These are phyloP conservation scores for Boletus mariae DNA, from an alignment of 1,284 basidiomycete species.

Conservation along the genomic window DNA sequence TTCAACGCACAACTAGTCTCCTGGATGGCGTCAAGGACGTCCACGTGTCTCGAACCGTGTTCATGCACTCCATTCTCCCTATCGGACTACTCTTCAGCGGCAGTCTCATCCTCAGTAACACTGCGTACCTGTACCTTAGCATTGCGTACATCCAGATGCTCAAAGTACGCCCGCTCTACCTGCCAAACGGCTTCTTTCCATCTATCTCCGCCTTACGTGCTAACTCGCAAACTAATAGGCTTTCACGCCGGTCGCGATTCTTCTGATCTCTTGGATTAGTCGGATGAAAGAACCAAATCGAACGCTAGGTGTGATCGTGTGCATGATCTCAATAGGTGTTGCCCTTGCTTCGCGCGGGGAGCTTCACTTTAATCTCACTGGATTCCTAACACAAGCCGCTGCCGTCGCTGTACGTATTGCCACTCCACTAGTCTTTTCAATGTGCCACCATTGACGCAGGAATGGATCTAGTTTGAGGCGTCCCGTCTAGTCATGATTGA, in stretches of 20 bases:
- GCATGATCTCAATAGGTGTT: conserved; percentile 89
- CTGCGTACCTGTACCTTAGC: conserved; percentile 88
- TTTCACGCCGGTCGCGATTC: conserved; percentile 94
- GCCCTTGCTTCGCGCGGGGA: conserved; percentile 88
- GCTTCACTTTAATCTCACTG: conserved; percentile 78
- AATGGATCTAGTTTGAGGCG: conserved; percentile 66
- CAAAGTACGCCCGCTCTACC: conserved; percentile 54
- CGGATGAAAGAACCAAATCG: conserved; percentile 86
- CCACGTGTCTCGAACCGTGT: conserved; percentile 80
- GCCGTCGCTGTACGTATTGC: conserved; percentile 64
- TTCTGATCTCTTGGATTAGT: conserved; percentile 91
- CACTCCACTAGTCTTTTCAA: background rate
- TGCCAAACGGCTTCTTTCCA: background rate
- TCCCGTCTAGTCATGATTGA: conserved; percentile 96
- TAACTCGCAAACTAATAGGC: conserved; percentile 50
- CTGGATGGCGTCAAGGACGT: conserved; percentile 90
- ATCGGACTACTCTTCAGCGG: conserved; percentile 92
- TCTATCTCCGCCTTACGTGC: background rate
- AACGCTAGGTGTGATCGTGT: conserved; percentile 80
- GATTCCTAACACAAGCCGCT: conserved; percentile 82
- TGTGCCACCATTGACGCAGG: conserved; percentile 5
- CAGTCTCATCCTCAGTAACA: conserved; percentile 90
- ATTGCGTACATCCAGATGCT: conserved; percentile 98
- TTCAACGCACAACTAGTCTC: conserved; percentile 84
- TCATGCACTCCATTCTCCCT: conserved; percentile 85